Evolutionary conservation across 1,284 basidiomycete species (phyloP), one percentile per base, ranked within the genome.

Genomic region (Rhodotorula sp.): DNA sequence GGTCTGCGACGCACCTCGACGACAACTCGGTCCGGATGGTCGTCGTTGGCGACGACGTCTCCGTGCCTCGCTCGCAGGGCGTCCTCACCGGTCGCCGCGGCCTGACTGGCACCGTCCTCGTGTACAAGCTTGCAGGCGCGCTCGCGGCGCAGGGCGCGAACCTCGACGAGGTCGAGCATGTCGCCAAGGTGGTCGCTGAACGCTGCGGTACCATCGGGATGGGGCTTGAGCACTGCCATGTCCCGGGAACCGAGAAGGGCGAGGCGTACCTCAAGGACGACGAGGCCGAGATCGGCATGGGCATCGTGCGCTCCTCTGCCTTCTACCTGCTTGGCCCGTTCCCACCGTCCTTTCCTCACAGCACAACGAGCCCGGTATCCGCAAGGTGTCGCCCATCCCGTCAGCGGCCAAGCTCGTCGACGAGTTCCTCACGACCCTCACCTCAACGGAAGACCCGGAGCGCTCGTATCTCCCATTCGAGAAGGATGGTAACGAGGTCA

Each of bases 141-240:
- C 70, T 77, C 27, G 76, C 78, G 1, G 83, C 87, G n/a, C 82
- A 85, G 60, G 50, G 39, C 29, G 51, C 41, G 29, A 54, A 53
- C 50, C 22, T 97, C n/a, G 87, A 91, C 61, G 86, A 90, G 65
- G 91, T 95, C 13, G 87, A 90, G 80, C 81, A 83, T 46, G 77
- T 90, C 19, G 90, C 92, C 0, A 85, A 90, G 80, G 89, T 87
- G 82, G 86, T 90, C 44, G 85, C 89, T 1, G 84, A 85, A 17
- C 85, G 86, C 59, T 73, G 82, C 25, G 94, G 87, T 10, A 94
- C 94, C 1, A 88, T 96, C 73, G 95, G 94, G 57, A 90, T 91
- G 60, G 92, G 91, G n/a, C 85, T 96, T 57, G 93, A 94, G 59
- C 94, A 97, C 81, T 93, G 91, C 77, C 92, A 96, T 81, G 92